Percentiles rank a stretch among this genome's conserved stretches.
Evolutionary conservation across 352 stramenopile genomes (phyloP).

Genomic region (Globisporangium cederbergense): DNA sequence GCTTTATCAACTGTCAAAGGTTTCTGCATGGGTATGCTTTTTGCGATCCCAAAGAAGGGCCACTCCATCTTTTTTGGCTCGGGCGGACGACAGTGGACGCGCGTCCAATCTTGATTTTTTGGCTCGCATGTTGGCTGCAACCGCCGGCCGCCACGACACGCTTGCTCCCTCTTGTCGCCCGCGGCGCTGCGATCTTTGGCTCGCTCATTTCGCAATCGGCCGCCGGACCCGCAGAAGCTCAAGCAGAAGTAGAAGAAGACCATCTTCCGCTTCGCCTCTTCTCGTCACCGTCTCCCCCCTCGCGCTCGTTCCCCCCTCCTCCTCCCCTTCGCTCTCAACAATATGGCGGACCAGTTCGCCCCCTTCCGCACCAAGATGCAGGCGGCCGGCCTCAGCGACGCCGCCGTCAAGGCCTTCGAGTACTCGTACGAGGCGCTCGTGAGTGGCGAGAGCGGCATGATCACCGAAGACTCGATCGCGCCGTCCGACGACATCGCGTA

Average conservation of each 20-base stretch:
- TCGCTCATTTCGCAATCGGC: constrained; percentile 22
- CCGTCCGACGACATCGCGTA: constrained; percentile 78
- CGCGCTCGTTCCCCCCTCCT: constrained; percentile 7
- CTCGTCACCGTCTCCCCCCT: constrained; percentile 8
- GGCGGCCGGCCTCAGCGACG: constrained; percentile 91
- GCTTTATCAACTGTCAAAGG: neutral
- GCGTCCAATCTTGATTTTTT: neutral
- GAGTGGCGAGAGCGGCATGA: constrained; percentile 95
- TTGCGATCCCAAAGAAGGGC: too few relatives aligned
- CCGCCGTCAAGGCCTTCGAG: constrained; percentile 97
- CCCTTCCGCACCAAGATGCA: constrained; percentile 96
- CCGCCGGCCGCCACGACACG: neutral
- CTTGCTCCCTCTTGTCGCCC: neutral
- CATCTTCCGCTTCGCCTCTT: constrained; percentile 12
- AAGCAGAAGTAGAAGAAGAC: constrained; percentile 11
- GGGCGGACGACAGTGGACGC: too few relatives aligned
- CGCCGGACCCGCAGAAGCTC: constrained; percentile 3
- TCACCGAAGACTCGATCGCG: constrained; percentile 93
- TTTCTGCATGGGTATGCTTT: neutral
- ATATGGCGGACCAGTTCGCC: constrained; percentile 57
- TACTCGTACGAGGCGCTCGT: constrained; percentile 96
- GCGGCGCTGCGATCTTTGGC: neutral
- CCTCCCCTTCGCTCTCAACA: neutral
- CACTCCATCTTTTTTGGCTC: neutral
- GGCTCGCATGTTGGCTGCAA: neutral